Evolutionary conservation across 106 monocot genomes (phyloP), one percentile per base, ranked within the genome.

Genomic region (Apostasia shenzhenica): DNA sequence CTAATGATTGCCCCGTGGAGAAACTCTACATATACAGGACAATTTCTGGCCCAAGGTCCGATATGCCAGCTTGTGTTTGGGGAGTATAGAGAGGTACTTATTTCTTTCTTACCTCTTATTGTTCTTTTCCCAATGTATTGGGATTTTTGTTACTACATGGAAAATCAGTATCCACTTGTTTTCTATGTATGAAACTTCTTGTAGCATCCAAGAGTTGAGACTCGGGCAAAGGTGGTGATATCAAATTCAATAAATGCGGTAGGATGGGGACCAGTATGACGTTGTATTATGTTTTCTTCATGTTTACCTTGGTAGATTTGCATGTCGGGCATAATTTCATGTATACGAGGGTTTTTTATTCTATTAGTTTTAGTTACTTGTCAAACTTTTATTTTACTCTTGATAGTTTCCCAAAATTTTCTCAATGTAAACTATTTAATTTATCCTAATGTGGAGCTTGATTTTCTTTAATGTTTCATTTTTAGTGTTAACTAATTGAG

Each of bases 1-100:
- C 79, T 0, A 75, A 91, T 71, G 78, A 78, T 46, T 70, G 63
- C 42, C 54, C 37, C 6, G 87, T 88, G 1, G 87, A 91, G 61
- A 91, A 87, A 78, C 73, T 91, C n/a, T 91, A 87, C 58, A 72
- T 91, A 60, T 91, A 91, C 77, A 67, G 91, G 42, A 84, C 91
- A 0, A 2, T 91, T 41, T 77, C 87, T 47, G 91, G 91, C 1
- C 82, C 75, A 6, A 84, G 91, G 54, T 65, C 80, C 1, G 91
- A 91, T 59, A 51, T 50, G 8, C 91, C 87, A 3, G 14, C 61
- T 12, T 85, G 69, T 75, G 91, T 91, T 9, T 70, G 55, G 70
- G 84, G 52, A 13, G 67, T 79, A 14, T 79, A 75, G 59, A 11
- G 11, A 55, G 68, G 68, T 68, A 54, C 48, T 12, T 8, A 68